phyloP scores from a whole-genome alignment of 2,329 filamentous ascomycete genomes.

The Colletotrichum cordylinicola region DNA sequence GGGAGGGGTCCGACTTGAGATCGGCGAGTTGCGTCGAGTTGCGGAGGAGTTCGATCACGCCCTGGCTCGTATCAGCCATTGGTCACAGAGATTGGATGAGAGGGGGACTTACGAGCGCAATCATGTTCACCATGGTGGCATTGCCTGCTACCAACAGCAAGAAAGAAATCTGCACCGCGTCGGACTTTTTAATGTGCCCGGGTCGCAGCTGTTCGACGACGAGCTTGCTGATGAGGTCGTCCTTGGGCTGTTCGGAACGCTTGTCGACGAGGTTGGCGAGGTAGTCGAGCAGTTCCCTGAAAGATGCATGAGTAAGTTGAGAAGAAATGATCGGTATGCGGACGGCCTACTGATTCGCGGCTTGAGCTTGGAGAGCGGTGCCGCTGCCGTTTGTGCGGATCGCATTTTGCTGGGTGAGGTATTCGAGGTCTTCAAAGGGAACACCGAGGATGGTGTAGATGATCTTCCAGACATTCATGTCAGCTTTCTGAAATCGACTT shows the following conservation, averaged over 20 bases:
- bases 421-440: conserved; percentile 50
- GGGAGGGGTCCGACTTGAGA: conserved; percentile 43
- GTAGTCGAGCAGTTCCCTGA: conserved; percentile 48
- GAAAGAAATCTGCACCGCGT: conserved; percentile 53
- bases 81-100: background rate
- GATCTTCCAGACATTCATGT: conserved; percentile 33
- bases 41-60: conserved; percentile 48
- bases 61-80: conserved; percentile 29
- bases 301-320: background rate
- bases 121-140: conserved; percentile 58
- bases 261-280: conserved; percentile 47
- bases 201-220: conserved; percentile 44
- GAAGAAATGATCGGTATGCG: background rate
- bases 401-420: conserved; percentile 50
- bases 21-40: conserved; percentile 47
- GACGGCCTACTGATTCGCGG: conserved; percentile 43
- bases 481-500: background rate
- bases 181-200: conserved; percentile 43
- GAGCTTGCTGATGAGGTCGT: conserved; percentile 53
- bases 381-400: conserved; percentile 52
- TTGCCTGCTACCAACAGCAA: conserved; percentile 56
- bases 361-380: conserved; percentile 50
- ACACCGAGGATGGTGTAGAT: conserved; percentile 57
- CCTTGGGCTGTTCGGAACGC: conserved; percentile 40
- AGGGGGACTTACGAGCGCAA: conserved; percentile 40